Evolutionary conservation across 495 filamentous ascomycete genomes (phyloP).

Genomic region (Annulohypoxylon maeteangense): DNA sequence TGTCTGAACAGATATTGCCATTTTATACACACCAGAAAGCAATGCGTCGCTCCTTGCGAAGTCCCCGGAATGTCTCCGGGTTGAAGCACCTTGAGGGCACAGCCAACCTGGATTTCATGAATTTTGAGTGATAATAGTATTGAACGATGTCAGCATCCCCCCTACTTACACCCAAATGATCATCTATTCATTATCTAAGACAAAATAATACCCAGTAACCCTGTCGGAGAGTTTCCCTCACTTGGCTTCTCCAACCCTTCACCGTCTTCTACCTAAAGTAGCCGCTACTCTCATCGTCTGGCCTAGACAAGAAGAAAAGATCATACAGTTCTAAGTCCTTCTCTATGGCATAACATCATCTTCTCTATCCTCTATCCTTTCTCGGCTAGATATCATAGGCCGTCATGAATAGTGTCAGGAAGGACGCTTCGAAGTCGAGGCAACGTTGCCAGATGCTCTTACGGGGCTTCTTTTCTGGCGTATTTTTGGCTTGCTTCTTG

Average conservation of each 20-base stretch:
- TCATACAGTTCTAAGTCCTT: background rate
- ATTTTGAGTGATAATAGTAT: background rate
- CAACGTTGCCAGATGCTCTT: background rate
- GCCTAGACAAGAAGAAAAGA: background rate
- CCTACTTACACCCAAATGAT: background rate
- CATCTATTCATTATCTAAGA: no score
- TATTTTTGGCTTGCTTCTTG: background rate
- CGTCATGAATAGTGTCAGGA: background rate
- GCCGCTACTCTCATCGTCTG: background rate
- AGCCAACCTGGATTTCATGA: background rate
- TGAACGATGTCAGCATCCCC: background rate
- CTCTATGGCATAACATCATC: background rate
- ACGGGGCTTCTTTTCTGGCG: background rate
- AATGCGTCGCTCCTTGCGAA: background rate
- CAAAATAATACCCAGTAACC: no score
- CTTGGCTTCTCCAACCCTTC: no score
- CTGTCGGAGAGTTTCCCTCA: no score
- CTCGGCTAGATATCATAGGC: background rate
- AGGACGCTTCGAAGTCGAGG: background rate
- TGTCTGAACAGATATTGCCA: background rate
- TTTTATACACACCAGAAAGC: conserved; percentile 1
- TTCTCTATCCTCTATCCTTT: background rate
- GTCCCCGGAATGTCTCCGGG: conserved; percentile 46
- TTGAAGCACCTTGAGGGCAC: conserved; percentile 26
- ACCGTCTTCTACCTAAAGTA: no score